Percentiles rank a stretch among this genome's conserved stretches.
Conservation (phyloP, 1,284 basidiomycete genomes). For the Athelia psychrophila region DNA sequence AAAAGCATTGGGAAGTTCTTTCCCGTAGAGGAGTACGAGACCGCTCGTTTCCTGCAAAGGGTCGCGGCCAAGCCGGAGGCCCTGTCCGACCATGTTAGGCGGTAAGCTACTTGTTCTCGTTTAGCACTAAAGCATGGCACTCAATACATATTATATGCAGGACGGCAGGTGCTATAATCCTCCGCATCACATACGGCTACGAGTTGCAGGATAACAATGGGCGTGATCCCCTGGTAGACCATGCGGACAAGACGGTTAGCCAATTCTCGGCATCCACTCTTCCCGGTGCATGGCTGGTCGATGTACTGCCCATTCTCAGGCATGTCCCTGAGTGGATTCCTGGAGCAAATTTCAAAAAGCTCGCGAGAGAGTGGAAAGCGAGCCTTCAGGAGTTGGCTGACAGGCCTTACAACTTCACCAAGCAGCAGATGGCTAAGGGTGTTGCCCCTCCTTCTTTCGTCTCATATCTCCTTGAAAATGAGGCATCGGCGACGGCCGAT, state of each 20-base stretch:
- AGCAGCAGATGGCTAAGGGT: conserved; percentile 53
- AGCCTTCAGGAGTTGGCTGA: conserved; percentile 52
- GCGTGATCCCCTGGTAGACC: conserved; percentile 52
- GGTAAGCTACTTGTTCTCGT: conserved; percentile 35
- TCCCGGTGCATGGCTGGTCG: conserved; percentile 58
- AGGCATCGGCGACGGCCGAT: conserved; percentile 20
- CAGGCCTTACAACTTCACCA: conserved; percentile 54
- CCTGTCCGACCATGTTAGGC: conserved; percentile 52
- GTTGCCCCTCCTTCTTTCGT: conserved; percentile 26
- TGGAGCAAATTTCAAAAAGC: conserved; percentile 55
- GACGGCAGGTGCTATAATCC: conserved; percentile 55
- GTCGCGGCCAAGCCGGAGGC: conserved; percentile 53
- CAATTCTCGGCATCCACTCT: conserved; percentile 57
- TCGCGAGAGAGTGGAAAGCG: conserved; percentile 46
- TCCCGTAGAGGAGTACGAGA: conserved; percentile 49
- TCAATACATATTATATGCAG: conserved; percentile 23
- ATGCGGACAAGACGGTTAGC: conserved; percentile 53
- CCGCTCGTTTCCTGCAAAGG: conserved; percentile 51
- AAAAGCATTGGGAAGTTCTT: conserved; percentile 47
- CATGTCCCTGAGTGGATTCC: conserved; percentile 64
- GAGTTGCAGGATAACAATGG: conserved; percentile 45
- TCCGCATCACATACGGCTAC: conserved; percentile 63
- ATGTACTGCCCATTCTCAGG: conserved; percentile 54
- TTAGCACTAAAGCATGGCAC: background rate
- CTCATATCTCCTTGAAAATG: conserved; percentile 21